A percentile compares a stretch with the other conserved stretches of the same genome.
Evolutionary conservation across 352 stramenopile genomes (phyloP).

Genomic region (Globisporangium splendens): DNA sequence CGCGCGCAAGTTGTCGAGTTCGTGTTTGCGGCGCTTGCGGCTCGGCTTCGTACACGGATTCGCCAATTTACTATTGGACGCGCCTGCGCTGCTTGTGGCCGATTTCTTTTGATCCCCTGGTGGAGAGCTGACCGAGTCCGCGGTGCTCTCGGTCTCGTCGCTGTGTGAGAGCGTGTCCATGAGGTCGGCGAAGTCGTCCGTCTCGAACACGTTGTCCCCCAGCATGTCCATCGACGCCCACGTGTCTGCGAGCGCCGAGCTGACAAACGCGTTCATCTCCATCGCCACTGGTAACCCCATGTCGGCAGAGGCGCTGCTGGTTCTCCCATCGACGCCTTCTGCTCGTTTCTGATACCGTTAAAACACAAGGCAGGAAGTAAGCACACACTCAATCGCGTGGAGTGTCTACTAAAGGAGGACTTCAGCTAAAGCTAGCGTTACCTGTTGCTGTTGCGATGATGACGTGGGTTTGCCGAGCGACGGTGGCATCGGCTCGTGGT

Average conservation of each 20-base stretch:
- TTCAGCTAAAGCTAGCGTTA: no score
- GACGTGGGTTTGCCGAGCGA: no score
- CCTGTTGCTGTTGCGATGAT: no score
- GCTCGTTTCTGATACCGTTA: no score
- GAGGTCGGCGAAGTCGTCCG: slow-evolving; percentile 20
- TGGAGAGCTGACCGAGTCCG: neutral
- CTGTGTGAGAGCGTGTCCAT: slow-evolving; percentile 15
- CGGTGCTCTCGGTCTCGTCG: neutral
- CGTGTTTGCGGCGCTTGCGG: slow-evolving; percentile 50
- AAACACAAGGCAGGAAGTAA: no score
- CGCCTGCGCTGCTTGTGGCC: neutral
- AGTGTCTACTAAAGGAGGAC: no score
- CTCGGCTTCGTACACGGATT: slow-evolving; percentile 21
- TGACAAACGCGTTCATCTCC: no score
- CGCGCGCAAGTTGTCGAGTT: slow-evolving; percentile 47
- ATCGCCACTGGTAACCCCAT: no score
- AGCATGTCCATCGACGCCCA: slow-evolving; percentile 3
- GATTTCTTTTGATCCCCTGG: neutral
- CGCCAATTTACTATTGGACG: neutral
- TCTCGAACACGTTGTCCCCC: neutral
- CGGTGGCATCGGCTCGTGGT: slow-evolving; percentile 4
- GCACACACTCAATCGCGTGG: no score
- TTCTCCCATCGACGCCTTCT: no score
- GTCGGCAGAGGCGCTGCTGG: no score
- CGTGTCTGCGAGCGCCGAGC: neutral